phyloP scores from a whole-genome alignment of 345 rosid species.

The Sisymbrium irio region DNA sequence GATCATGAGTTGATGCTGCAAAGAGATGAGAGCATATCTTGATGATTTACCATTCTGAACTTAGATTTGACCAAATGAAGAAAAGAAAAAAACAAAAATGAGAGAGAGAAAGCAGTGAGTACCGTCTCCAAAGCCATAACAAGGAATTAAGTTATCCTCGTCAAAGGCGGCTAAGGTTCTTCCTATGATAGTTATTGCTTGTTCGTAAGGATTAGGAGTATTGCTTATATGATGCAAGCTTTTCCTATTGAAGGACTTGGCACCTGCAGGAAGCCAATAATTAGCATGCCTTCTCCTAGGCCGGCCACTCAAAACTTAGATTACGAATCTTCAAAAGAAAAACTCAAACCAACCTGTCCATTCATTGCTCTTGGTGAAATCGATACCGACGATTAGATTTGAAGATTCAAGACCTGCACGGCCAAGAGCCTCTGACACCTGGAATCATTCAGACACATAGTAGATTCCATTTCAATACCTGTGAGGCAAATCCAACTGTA shows the following conservation, averaged over 20 bases:
- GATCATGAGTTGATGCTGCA: constrained; percentile 96
- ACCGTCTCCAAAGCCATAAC: constrained; percentile 99
- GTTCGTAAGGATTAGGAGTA: constrained; percentile 78
- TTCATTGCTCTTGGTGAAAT: constrained; percentile 96
- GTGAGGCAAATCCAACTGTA: background rate
- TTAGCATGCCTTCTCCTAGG: background rate
- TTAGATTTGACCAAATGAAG: background rate
- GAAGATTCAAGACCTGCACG: constrained; percentile 93
- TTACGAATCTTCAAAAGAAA: background rate
- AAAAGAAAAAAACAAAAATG: background rate
- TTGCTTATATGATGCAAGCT: constrained; percentile 82
- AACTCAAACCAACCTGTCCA: constrained; percentile 70
- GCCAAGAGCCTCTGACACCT: constrained; percentile 84
- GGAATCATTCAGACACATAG: background rate
- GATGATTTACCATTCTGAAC: constrained; percentile 1
- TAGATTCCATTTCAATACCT: background rate
- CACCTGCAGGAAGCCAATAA: constrained; percentile 43
- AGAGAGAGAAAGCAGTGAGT: constrained; percentile 11
- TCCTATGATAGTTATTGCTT: constrained; percentile 86
- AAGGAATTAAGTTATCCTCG: constrained; percentile 93
- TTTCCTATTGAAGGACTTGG: constrained; percentile 59
- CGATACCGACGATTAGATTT: constrained; percentile 94
- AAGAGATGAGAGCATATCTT: constrained; percentile 12
- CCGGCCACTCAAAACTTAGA: background rate
- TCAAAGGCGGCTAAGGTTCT: constrained; percentile 81